Base-by-base conservation (phyloP, 192 early-diverging fungal species). In the Gonapodya sp. region DNA sequence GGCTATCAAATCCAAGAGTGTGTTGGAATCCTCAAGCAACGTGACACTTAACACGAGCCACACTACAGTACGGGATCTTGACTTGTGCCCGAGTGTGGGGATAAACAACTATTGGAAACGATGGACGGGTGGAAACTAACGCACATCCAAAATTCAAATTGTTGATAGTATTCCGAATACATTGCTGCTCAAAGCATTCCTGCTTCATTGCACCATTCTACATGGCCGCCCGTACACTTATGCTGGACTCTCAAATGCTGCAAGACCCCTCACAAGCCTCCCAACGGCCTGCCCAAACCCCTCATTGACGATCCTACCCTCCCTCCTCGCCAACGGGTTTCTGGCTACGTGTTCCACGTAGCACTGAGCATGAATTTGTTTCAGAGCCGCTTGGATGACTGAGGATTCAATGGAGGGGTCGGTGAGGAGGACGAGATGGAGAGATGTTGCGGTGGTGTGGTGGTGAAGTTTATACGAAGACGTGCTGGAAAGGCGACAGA, bases 321-420 rank as follows among this genome's bases (percentile, higher is more conserved):
- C 89, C 33, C 88, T 85, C 36, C 82, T 80, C 80, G 88, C 87
- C 79, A 98, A 84, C 1, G 96, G 94, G 81, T 98, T 98, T 85
- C 95, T 95, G 64, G 93, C 90, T 0, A 97, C 96, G 84, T 93
- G 96, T 83, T 97, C 96, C 16, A 99, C 94, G 85, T 96, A 99
- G 2, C 96, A 88, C 73, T 94, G 91, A 64, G 89, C 85, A 85
- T 97, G 95, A 64, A 98, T 95, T 81, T 91, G 90, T 73, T 91
- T 89, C 30, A 98, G 85, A 0, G 92, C 92, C 0, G 91, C 88
- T 31, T 89, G 88, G 82, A 96, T 88, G 18, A 87, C 88, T 18
- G 73, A 46, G 77, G 73, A 81, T 0, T 91, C 89, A 1, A 89
- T 87, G 18, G 84, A 82, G 33, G 92, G 90, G 86, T 96, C 95